Evolutionary conservation across 2,329 filamentous ascomycete genomes (phyloP), one percentile per base, ranked within the genome.

Genomic region (Macroventuria anomochaeta): DNA sequence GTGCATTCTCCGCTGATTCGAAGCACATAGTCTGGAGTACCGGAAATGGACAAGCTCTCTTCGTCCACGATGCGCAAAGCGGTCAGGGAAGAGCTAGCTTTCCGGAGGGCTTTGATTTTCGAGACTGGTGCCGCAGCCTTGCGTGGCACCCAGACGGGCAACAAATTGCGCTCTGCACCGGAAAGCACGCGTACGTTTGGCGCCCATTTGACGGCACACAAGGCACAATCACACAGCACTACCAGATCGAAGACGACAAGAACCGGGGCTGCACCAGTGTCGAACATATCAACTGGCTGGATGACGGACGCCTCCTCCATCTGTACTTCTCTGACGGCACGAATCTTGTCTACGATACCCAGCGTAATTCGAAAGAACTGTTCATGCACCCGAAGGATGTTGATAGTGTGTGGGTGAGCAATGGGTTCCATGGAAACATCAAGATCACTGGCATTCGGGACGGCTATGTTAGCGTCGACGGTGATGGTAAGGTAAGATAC

Each of bases 331-430:
- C 46, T 2, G 68, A 71, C 3, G 63, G 68, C 4, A 62, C 62
- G 0, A 61, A 44, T 2, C 39, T 71, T 1, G 48, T 70, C 2
- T 72, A 69, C 46, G 57, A 71, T 21, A 55, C 46, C 1, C 29
- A 61, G 8, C 61, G 41, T 8, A 71, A 71, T 31, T 32, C 57
- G 3, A 71, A 72, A 39, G 67, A 71, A 48, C 32, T 69, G 7
- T 69, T 69, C 29, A 57, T 52, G 39, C 61, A 61, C n/a, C 46
- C 61, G 5, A 50, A 47, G 13, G 63, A 65, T 7, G 33, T 44
- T 8, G 13, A 46, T 3, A 44, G 29, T 23, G 37, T 39, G 2
- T 61, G 49, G 26, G 48, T 61, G 6, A 20, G 32, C 11, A n/a
- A 43, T 7, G 43, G 58, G 1, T 59, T 70, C 20, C 62, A 67